phyloP scores from a whole-genome alignment of 2,329 filamentous ascomycete genomes.

The Colletotrichum sp. region DNA sequence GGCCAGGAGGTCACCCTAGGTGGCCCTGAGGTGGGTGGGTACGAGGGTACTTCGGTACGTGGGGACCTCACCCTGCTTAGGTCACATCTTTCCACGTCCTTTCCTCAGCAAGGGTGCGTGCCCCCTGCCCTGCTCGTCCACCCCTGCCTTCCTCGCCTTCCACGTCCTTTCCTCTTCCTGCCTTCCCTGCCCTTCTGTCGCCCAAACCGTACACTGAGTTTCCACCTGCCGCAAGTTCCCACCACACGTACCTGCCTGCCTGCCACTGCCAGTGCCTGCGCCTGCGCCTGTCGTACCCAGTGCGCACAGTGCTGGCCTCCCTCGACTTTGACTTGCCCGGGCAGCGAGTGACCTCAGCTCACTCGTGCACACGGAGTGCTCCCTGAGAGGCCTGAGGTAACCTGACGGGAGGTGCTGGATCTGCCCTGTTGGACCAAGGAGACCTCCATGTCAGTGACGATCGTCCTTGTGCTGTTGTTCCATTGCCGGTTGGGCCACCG shows the following conservation, averaged over 20 bases:
- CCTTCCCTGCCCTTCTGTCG: background rate
- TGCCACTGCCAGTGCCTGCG: background rate
- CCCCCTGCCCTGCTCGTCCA: background rate
- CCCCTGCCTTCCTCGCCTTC: background rate
- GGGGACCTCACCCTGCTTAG: background rate
- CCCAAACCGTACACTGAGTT: background rate
- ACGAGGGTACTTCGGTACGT: background rate
- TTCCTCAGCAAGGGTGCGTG: background rate
- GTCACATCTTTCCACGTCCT: background rate
- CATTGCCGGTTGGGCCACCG: conserved; percentile 6
- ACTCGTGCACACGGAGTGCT: background rate
- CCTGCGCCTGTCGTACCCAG: background rate
- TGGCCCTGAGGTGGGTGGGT: background rate
- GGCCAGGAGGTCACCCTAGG: background rate
- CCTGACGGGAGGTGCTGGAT: background rate
- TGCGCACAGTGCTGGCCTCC: background rate
- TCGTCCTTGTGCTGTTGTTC: conserved; percentile 1
- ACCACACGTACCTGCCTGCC: background rate
- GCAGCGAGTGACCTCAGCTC: background rate
- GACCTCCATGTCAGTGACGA: conserved; percentile 8
- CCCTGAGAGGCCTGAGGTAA: background rate
- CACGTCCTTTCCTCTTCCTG: background rate
- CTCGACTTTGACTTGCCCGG: background rate
- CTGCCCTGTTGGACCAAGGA: background rate
- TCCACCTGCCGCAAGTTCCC: background rate